Conservation (phyloP, 495 filamentous ascomycete genomes). For the Lentithecium fluviatile region DNA sequence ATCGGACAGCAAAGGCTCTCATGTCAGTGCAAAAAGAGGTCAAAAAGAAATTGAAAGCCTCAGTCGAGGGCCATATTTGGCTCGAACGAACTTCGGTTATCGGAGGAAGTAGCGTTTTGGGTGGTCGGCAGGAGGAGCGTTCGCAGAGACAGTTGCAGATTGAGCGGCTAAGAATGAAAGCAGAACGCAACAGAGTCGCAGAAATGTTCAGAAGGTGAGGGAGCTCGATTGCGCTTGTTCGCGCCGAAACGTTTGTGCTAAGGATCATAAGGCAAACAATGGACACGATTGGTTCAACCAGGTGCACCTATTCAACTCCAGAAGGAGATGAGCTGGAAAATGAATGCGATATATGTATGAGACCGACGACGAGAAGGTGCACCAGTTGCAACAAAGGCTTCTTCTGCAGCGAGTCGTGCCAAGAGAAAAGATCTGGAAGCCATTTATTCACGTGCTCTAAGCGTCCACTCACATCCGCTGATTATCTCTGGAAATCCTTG, state of each 20-base stretch:
- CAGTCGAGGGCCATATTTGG: slow-evolving; percentile 32
- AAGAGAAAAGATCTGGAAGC: slow-evolving; percentile 35
- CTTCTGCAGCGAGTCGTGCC: slow-evolving; percentile 40
- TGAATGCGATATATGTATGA: slow-evolving; percentile 14
- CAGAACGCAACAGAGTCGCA: slow-evolving; percentile 38
- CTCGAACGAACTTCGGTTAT: slow-evolving; percentile 37
- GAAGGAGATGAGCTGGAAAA: slow-evolving; percentile 28
- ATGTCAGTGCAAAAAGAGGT: slow-evolving; percentile 37
- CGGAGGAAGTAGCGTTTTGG: slow-evolving; percentile 36
- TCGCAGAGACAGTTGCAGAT: slow-evolving; percentile 35
- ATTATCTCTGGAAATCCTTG: slow-evolving; percentile 38
- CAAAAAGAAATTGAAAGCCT: slow-evolving; percentile 35
- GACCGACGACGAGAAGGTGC: slow-evolving; percentile 36
- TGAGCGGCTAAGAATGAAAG: slow-evolving; percentile 37
- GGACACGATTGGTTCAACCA: slow-evolving; percentile 29
- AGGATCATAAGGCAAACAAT: slow-evolving; percentile 32
- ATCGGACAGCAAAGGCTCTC: slow-evolving; percentile 35
- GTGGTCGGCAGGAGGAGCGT: slow-evolving; percentile 27
- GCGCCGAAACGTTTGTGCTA: slow-evolving; percentile 29
- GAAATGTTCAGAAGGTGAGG: slow-evolving; percentile 41
- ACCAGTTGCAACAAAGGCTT: slow-evolving; percentile 36
- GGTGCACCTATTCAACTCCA: slow-evolving; percentile 28
- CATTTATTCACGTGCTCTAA: slow-evolving; percentile 38
- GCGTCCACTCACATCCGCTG: slow-evolving; percentile 39
- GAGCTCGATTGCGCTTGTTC: slow-evolving; percentile 23